phyloP scores from a whole-genome alignment of 2,329 filamentous ascomycete genomes.

The Penicillium sp. region DNA sequence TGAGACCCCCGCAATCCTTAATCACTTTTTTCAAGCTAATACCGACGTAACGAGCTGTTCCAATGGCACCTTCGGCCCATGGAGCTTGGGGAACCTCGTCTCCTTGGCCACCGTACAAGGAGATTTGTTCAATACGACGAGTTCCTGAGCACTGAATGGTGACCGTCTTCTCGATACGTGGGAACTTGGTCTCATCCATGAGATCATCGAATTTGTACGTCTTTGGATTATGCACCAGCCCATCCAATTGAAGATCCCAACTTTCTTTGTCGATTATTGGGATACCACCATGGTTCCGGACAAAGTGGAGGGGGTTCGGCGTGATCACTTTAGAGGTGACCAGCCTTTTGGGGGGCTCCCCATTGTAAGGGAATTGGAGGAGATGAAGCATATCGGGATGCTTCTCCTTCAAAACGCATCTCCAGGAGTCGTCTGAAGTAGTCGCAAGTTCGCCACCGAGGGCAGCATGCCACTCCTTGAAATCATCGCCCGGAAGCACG shows the following conservation, averaged over 20 bases:
- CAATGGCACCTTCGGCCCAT: conserved; percentile 69
- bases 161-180: conserved; percentile 58
- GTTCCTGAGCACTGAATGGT: conserved; percentile 70
- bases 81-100: conserved; percentile 55
- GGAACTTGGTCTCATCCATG: conserved; percentile 60
- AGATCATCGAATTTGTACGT: conserved; percentile 60
- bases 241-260: conserved; percentile 58
- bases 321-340: conserved; percentile 59
- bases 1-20: conserved; percentile 66
- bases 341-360: conserved; percentile 61
- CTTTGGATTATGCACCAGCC: conserved; percentile 61
- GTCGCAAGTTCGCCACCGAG: conserved; percentile 47
- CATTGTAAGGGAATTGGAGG: conserved; percentile 65
- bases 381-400: conserved; percentile 62
- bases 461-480: conserved; percentile 61
- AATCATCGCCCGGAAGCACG: conserved; percentile 56
- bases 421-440: conserved; percentile 61
- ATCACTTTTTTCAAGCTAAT: conserved; percentile 69
- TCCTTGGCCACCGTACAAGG: conserved; percentile 65
- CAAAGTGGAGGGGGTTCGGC: conserved; percentile 63
- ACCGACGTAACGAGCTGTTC: conserved; percentile 63
- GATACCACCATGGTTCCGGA: conserved; percentile 71
- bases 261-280: conserved; percentile 62
- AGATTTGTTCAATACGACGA: conserved; percentile 68
- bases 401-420: conserved; percentile 58